Base-by-base conservation (phyloP, 345 rosid genomes). In the Nasturtium officinale region DNA sequence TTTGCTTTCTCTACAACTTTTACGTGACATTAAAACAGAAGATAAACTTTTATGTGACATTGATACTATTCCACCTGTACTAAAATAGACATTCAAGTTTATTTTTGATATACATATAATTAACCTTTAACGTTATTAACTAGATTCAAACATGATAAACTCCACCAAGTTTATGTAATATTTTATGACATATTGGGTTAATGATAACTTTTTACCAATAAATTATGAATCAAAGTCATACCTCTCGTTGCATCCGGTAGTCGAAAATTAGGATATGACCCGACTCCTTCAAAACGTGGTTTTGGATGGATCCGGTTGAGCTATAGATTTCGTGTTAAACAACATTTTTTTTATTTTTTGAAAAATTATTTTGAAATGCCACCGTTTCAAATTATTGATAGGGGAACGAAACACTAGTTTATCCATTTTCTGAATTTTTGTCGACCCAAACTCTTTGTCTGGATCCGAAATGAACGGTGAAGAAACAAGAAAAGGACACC, bases 1-100 rank as follows among this genome's bases (percentile, higher is more conserved):
- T 42, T 68, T 68, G 43, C 33, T 56, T 43, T 57, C 56, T 56
- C 1, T 2, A 45, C 55, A 43, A 63, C 47, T 63, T 72, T 72
- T 72, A 60, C 60, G 25, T 23, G 25, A 23, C 25, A 23, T 23
- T 2, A 23, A 23, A 23, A 23, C 25, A 23, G 25, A 23, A 23
- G 25, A 23, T 23, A 23, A 23, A 23, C 25, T 23, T 23, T 23
- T 23, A 23, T 23, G 60, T 71, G 75, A 45, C 38, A 63, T 72
- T 58, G 16, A 52, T 40, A 72, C 62, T 18, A 40, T 72, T 72
- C 12, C 60, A 48, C 21, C 29, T 35, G 29, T 71, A 20, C 55
- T 30, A 55, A 16, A 26, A 67, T 38, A 12, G 5, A 57, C 56
- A 32, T 29, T 12, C 21, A 47, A 68, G 17, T 43, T 38, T 38